Conservation (phyloP, 306 rosid species). For the Urtica urens region DNA sequence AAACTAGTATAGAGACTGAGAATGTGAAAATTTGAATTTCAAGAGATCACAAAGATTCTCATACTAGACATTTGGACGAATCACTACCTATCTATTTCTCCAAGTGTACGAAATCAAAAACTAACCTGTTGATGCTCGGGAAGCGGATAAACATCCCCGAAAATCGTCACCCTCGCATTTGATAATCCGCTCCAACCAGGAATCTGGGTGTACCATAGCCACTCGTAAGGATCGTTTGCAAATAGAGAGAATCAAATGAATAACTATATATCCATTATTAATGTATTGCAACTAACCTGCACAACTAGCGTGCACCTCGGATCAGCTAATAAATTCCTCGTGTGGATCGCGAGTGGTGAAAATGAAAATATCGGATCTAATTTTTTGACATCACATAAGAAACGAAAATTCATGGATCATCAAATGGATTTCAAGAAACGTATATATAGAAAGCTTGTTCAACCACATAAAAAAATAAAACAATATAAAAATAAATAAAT, state of each 20-base stretch:
- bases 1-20: too few relatives aligned
- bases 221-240: constrained; percentile 28
- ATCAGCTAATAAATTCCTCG: constrained; percentile 82
- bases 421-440: constrained; percentile 1
- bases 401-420: neutral
- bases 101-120: constrained; percentile 13
- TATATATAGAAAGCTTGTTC: neutral
- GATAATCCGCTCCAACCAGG: constrained; percentile 99
- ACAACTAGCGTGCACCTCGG: constrained; percentile 98
- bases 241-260: too few relatives aligned
- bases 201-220: constrained; percentile 38
- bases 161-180: constrained; percentile 97
- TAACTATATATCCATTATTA: too few relatives aligned
- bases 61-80: too few relatives aligned
- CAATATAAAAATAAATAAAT: too few relatives aligned
- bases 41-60: too few relatives aligned
- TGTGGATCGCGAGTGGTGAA: constrained; percentile 96
- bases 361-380: constrained; percentile 94
- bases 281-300: constrained; percentile 68
- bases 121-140: constrained; percentile 81
- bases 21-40: too few relatives aligned
- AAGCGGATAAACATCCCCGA: constrained; percentile 96
- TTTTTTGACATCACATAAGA: constrained; percentile 11
- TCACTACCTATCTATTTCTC: too few relatives aligned
- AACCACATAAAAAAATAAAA: neutral